Percentiles rank a stretch among this genome's conserved stretches.
Evolutionary conservation across 768 basidiomycete genomes (phyloP).

Genomic region (Tylopilus vinaceipallidus): DNA sequence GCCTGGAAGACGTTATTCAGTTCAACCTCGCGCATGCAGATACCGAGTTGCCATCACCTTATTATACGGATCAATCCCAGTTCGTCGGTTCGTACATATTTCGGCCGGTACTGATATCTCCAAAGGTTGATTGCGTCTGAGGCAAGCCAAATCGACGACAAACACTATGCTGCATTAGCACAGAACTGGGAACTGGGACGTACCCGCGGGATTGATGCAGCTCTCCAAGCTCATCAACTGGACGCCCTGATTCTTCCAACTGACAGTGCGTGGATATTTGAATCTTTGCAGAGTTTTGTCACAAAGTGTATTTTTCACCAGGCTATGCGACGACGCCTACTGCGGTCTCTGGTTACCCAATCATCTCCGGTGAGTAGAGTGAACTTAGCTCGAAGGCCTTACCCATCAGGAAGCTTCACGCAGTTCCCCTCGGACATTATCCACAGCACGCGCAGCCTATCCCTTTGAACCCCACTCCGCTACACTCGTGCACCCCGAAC

Average conservation of each 20-base stretch:
- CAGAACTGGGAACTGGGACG: constrained; percentile 49
- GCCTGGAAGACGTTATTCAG: constrained; percentile 53
- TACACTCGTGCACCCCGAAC: constrained; percentile 37
- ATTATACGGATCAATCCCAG: constrained; percentile 38
- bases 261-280: constrained; percentile 24
- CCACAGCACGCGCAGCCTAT: constrained; percentile 42
- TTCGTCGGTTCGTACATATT: constrained; percentile 7
- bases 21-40: constrained; percentile 54
- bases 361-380: constrained; percentile 51
- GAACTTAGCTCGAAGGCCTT: background rate
- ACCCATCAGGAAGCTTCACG: constrained; percentile 2
- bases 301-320: background rate
- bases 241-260: constrained; percentile 54
- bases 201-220: constrained; percentile 53
- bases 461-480: constrained; percentile 43
- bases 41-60: constrained; percentile 41
- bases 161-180: constrained; percentile 45
- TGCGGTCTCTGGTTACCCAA: constrained; percentile 66
- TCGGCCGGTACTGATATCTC: constrained; percentile 1
- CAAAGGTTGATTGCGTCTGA: constrained; percentile 25
- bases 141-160: constrained; percentile 34
- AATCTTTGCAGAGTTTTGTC: background rate
- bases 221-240: constrained; percentile 42
- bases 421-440: constrained; percentile 61
- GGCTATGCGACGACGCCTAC: constrained; percentile 31